Conservation (phyloP, 306 rosid genomes). For the Quercus engelmannii region DNA sequence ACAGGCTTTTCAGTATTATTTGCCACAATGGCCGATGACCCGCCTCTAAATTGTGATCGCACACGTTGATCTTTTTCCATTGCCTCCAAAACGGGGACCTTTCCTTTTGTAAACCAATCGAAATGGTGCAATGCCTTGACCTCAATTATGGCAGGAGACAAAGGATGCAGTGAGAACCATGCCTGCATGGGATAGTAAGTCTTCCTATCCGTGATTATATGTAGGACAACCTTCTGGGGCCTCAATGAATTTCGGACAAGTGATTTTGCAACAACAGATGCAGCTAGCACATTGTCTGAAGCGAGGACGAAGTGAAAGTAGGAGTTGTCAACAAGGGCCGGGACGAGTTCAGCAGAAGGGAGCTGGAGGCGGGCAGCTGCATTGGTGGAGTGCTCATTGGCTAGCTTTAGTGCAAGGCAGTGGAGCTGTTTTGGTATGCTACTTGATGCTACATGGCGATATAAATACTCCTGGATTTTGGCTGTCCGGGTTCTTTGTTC, state of each 20-base stretch:
- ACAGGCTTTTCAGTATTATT: conserved; percentile 76
- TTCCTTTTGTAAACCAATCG: conserved; percentile 91
- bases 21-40: conserved; percentile 86
- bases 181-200: conserved; percentile 98
- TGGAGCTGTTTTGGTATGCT: conserved; percentile 99
- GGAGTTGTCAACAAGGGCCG: conserved; percentile 84
- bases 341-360: conserved; percentile 88
- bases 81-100: conserved; percentile 96
- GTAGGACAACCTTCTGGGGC: conserved; percentile 70
- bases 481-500: conserved; percentile 91
- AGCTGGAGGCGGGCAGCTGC: conserved; percentile 97
- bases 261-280: conserved; percentile 86
- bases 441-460: conserved; percentile 96
- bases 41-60: conserved; percentile 84
- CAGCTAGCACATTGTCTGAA: conserved; percentile 90
- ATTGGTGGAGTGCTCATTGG: conserved; percentile 85
- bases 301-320: conserved; percentile 87
- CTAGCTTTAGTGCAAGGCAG: conserved; percentile 80
- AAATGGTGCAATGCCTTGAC: conserved; percentile 99
- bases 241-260: conserved; percentile 71
- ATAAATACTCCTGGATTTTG: conserved; percentile 91
- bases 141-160: conserved; percentile 88
- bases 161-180: conserved; percentile 88
- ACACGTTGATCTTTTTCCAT: conserved; percentile 96
- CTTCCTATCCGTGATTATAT: conserved; percentile 86